Percentiles rank a stretch among this genome's conserved stretches.
Evolutionary conservation across 495 filamentous ascomycete genomes (phyloP).

Genomic region (Pseudomonodictys pantanalensis): DNA sequence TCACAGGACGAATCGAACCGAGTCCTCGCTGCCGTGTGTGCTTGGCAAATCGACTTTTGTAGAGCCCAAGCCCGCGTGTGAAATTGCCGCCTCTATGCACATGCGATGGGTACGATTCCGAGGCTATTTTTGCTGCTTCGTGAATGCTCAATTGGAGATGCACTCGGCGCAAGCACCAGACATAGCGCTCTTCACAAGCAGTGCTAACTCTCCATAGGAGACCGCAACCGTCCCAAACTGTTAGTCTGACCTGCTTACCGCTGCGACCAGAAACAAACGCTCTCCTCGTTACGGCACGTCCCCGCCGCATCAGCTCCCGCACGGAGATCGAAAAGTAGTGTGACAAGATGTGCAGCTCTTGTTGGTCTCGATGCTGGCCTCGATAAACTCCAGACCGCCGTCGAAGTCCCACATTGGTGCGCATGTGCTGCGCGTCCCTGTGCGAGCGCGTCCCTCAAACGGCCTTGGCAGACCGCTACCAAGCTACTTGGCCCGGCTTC

Average conservation of each 20-base stretch:
- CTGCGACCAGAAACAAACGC: conserved; percentile 13
- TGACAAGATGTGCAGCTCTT: background rate
- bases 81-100: conserved; percentile 1
- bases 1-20: conserved; percentile 6
- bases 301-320: background rate
- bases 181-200: background rate
- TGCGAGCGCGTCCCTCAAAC: conserved; percentile 8
- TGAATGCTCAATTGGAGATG: no score
- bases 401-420: background rate
- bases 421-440: background rate
- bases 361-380: background rate
- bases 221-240: background rate
- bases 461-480: conserved; percentile 14
- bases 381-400: conserved; percentile 1
- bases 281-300: background rate
- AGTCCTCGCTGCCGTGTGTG: background rate
- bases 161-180: background rate
- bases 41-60: conserved; percentile 6
- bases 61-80: background rate
- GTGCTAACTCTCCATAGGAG: background rate
- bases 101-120: background rate
- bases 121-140: background rate
- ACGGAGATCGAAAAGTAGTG: background rate
- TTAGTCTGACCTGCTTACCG: background rate
- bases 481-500: conserved; percentile 29